Evolutionary conservation across 2,329 filamentous ascomycete genomes (phyloP), one percentile per base, ranked within the genome.

Genomic region (Fusarium acutatum): DNA sequence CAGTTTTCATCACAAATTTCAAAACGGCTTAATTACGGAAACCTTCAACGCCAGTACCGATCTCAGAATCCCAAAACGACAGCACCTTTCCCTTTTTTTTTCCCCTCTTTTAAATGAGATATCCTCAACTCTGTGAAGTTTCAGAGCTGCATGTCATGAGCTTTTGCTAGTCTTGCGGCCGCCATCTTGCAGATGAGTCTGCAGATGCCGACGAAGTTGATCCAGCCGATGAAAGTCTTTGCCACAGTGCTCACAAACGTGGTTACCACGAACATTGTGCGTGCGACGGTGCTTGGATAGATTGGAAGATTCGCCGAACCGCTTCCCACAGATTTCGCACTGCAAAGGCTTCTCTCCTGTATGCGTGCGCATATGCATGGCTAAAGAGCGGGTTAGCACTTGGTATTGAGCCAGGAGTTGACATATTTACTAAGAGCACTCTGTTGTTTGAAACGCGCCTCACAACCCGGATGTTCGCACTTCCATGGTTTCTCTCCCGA

Each of bases 291-390:
- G 90, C 74, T 92, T 92, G 57, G 90, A 89, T 24, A 92, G 81
- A 74, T 92, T 92, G 8, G 90, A 92, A 0, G 90, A 92, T 78
- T 92, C 90, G 67, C 88, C 86, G 77, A 92, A 92, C 15, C 81
- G 81, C 75, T 89, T 90, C 50, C 84, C 85, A 73, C 90, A 92
- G 34, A 87, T 82, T 4, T 88, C 85, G 71, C 90, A 92, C 49
- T 83, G 80, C 1, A 92, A 81, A 1, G 90, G 90, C 76, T 92
- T 92, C 52, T 89, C 86, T 46, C 90, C 89, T 2, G 91, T 92
- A 75, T 93, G 91, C 4, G 88, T 90, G 43, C 90, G 86, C 75
- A 88, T 87, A 74, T 93, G 91, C 85, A 92, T 92, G n/a, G 90
- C 89, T 91, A 53, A 43, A 28, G 22, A 28, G 37, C 11, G 13